Percentiles rank a stretch among this genome's conserved stretches.
Evolutionary conservation across 768 basidiomycete genomes (phyloP).

Genomic region (Leccinellum luteum): DNA sequence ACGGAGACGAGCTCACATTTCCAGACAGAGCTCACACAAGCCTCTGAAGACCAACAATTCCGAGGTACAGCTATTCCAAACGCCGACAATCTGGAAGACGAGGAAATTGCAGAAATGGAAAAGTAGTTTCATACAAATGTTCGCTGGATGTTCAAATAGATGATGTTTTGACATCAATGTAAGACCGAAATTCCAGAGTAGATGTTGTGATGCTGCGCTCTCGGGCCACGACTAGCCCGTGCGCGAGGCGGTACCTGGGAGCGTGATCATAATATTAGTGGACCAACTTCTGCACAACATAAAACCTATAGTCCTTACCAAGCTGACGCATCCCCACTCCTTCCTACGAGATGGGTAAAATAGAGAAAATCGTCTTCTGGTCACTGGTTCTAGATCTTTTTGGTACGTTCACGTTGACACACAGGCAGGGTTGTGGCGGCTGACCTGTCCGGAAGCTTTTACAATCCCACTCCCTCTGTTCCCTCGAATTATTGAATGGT

Average conservation of each 20-base stretch:
- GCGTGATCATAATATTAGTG: background rate
- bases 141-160: background rate
- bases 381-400: constrained; percentile 89
- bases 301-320: background rate
- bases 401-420: constrained; percentile 38
- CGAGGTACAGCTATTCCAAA: constrained; percentile 44
- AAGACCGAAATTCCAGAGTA: background rate
- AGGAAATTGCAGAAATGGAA: constrained; percentile 5
- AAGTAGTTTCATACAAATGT: background rate
- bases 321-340: background rate
- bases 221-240: background rate
- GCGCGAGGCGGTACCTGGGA: background rate
- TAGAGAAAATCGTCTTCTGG: constrained; percentile 84
- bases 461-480: constrained; percentile 96
- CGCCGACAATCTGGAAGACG: constrained; percentile 23
- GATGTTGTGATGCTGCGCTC: background rate
- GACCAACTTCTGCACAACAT: background rate
- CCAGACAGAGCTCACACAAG: constrained; percentile 75
- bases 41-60: constrained; percentile 82
- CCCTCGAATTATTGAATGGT: constrained; percentile 96
- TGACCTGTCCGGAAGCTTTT: constrained; percentile 56
- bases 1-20: constrained; percentile 92
- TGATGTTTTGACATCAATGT: background rate
- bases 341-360: constrained; percentile 48
- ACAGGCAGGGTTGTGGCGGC: background rate